These are phyloP conservation scores for Pyrenula massariospora DNA, from an alignment of 495 filamentous ascomycete genomes.

Conservation along the genomic window DNA sequence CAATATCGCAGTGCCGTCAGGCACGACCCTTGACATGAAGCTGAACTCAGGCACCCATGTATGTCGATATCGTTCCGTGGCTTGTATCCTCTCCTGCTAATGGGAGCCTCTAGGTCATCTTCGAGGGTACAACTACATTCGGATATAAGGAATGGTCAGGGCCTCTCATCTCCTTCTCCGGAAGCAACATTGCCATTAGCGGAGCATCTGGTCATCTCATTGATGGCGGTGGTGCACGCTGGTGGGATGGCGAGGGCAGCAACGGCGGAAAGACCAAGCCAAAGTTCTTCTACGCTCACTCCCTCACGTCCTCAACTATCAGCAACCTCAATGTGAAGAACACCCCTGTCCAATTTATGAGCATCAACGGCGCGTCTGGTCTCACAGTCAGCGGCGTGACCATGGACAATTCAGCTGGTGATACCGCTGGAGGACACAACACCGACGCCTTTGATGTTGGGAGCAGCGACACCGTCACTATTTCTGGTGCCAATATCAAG, in stretches of 20 bases:
- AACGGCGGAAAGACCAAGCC: conserved; percentile 47
- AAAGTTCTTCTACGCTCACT: conserved; percentile 45
- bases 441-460: conserved; percentile 59
- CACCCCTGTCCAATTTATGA: conserved; percentile 51
- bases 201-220: conserved; percentile 26
- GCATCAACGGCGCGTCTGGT: conserved; percentile 37
- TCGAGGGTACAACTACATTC: conserved; percentile 38
- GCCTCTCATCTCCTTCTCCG: conserved; percentile 34
- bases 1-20: conserved; percentile 37
- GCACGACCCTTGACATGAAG: conserved; percentile 37
- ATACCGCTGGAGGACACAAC: conserved; percentile 41
- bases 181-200: conserved; percentile 29
- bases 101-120: conserved; percentile 24
- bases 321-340: conserved; percentile 36
- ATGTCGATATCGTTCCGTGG: conserved; percentile 1
- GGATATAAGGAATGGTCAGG: conserved; percentile 42
- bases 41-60: conserved; percentile 31
- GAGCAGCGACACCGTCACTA: conserved; percentile 33
- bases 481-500: conserved; percentile 41
- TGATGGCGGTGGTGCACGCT: conserved; percentile 32
- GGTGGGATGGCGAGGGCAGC: conserved; percentile 41
- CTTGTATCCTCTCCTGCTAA: neutral
- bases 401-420: conserved; percentile 49
- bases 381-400: conserved; percentile 38
- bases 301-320: conserved; percentile 30